Conservation (phyloP, 169 alveolate genomes). For the Cryptosporidium muris region DNA sequence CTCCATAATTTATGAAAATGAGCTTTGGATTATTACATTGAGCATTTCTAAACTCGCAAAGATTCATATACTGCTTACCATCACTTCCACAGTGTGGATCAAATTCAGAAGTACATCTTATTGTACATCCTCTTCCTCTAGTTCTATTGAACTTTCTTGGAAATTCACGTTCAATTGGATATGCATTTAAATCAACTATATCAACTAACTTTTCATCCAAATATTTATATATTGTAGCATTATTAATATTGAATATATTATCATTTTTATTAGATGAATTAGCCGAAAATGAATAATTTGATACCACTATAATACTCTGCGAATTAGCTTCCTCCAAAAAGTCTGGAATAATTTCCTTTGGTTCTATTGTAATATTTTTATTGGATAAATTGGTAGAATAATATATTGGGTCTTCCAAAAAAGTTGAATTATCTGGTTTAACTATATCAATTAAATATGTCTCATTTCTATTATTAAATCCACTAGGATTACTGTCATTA, state of each 20-base stretch:
- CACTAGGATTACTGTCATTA: no score
- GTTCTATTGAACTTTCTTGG: conserved; percentile 56
- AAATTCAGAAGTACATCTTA: conserved; percentile 2
- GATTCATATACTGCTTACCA: conserved; percentile 34
- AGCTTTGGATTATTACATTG: conserved; percentile 15
- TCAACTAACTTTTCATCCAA: conserved; percentile 1
- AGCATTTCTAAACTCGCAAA: conserved; percentile 71
- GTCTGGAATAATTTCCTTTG: no score
- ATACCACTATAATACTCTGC: no score
- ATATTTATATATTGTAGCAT: not conserved
- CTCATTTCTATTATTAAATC: no score
- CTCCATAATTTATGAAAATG: conserved; percentile 40
- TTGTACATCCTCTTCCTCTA: conserved; percentile 25
- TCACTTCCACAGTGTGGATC: conserved; percentile 33
- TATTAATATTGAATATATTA: not conserved
- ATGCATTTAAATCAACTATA: not conserved
- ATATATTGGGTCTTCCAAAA: no score
- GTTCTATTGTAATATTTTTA: no score
- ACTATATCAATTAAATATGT: no score
- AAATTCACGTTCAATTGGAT: conserved; percentile 8
- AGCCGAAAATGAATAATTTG: no score
- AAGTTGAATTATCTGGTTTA: no score
- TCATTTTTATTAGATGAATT: not conserved
- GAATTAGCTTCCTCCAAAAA: no score
- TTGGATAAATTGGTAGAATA: no score